Conservation (phyloP, 2,329 filamentous ascomycete species). For the Madurella fahalii region DNA sequence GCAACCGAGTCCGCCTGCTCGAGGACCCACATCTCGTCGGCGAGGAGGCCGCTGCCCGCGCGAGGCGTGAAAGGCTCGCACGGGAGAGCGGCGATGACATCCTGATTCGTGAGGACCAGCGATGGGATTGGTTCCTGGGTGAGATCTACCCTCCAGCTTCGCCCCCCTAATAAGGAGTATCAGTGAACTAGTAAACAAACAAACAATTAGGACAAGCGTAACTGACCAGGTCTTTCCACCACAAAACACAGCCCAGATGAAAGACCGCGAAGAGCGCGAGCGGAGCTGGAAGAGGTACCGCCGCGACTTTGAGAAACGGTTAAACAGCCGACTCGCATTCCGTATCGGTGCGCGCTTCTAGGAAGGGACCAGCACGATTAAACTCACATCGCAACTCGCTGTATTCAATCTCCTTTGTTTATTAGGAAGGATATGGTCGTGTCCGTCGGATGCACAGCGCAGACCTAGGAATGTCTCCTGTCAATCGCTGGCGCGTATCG, state of each 20-base stretch:
- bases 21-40: conserved; percentile 67
- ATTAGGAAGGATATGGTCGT: too few species aligned
- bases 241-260: conserved; percentile 44
- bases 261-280: conserved; percentile 48
- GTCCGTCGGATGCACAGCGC: too few species aligned
- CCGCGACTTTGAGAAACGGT: conserved; percentile 11
- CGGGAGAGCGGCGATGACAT: conserved; percentile 53
- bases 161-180: not conserved
- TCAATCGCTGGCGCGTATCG: not conserved
- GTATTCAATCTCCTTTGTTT: too few species aligned
- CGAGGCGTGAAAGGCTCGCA: conserved; percentile 54
- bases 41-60: conserved; percentile 57
- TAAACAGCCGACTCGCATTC: conserved; percentile 13
- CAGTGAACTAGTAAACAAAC: not conserved
- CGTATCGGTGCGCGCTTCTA: conserved; percentile 18
- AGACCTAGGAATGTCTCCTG: too few species aligned
- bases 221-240: not conserved
- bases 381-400: too few species aligned
- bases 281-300: conserved; percentile 39
- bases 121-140: conserved; percentile 61
- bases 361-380: not conserved
- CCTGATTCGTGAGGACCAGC: conserved; percentile 52
- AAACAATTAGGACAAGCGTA: not conserved
- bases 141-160: conserved; percentile 28
- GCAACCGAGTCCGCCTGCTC: conserved; percentile 43